phyloP scores from a whole-genome alignment of 495 filamentous ascomycete genomes.

The Trichoderma parareesei region DNA sequence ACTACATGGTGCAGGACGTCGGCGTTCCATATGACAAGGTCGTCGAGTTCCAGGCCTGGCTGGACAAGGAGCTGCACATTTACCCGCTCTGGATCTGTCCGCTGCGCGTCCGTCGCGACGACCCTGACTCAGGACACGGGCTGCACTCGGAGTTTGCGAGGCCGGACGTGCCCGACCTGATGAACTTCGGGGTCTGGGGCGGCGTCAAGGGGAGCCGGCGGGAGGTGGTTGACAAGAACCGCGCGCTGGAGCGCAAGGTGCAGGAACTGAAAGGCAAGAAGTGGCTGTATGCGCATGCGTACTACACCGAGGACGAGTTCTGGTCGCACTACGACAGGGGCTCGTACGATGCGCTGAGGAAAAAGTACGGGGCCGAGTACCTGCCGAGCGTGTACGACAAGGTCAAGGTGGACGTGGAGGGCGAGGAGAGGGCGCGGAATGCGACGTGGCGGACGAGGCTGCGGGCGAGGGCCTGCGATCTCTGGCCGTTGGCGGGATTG shows the following conservation, averaged over 20 bases:
- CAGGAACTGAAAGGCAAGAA: constrained; percentile 50
- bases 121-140: constrained; percentile 25
- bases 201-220: constrained; percentile 21
- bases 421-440: constrained; percentile 16
- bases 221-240: constrained; percentile 41
- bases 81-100: constrained; percentile 53
- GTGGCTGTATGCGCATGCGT: constrained; percentile 45
- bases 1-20: constrained; percentile 46
- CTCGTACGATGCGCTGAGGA: constrained; percentile 41
- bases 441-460: constrained; percentile 16
- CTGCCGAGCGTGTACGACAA: constrained; percentile 48
- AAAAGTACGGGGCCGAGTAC: constrained; percentile 34
- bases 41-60: constrained; percentile 34
- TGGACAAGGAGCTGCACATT: constrained; percentile 31
- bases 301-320: constrained; percentile 49
- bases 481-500: constrained; percentile 28
- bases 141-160: constrained; percentile 30
- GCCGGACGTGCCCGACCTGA: constrained; percentile 22
- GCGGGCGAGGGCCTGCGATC: constrained; percentile 15
- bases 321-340: constrained; percentile 39
- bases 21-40: constrained; percentile 37
- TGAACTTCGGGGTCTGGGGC: constrained; percentile 46
- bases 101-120: constrained; percentile 31
- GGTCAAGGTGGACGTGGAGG: constrained; percentile 35
- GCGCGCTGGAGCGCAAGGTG: constrained; percentile 51